Conservation (phyloP, 2,329 filamentous ascomycete species). For the Clarireedia hainanense region DNA sequence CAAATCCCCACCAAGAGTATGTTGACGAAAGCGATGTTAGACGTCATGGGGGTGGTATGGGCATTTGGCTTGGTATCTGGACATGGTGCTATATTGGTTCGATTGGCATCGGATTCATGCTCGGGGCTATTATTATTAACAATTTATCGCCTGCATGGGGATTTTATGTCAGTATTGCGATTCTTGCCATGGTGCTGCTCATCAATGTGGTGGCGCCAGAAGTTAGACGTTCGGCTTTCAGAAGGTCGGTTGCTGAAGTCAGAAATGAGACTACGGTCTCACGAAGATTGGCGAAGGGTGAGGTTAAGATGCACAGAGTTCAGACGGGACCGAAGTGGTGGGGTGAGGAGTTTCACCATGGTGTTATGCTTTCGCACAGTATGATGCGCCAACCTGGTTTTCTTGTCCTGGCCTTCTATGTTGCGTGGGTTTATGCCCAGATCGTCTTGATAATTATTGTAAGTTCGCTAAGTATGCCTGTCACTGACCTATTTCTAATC, state of each 20-base stretch:
- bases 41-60: slow-evolving; percentile 69
- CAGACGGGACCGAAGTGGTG: slow-evolving; percentile 68
- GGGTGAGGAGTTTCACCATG: slow-evolving; percentile 69
- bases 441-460: slow-evolving; percentile 66
- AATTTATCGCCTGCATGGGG: slow-evolving; percentile 60
- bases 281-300: slow-evolving; percentile 57
- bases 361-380: slow-evolving; percentile 54
- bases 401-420: slow-evolving; percentile 61
- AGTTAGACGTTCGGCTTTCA: slow-evolving; percentile 60
- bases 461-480: slow-evolving; percentile 23
- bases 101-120: slow-evolving; percentile 61
- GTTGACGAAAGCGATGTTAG: slow-evolving; percentile 61
- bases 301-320: slow-evolving; percentile 68
- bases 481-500: slow-evolving; percentile 8
- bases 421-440: slow-evolving; percentile 72
- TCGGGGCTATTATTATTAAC: slow-evolving; percentile 64
- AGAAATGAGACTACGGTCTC: slow-evolving; percentile 44
- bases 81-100: slow-evolving; percentile 71
- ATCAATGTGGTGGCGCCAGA: slow-evolving; percentile 67
- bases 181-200: slow-evolving; percentile 56
- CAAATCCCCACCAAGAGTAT: slow-evolving; percentile 64
- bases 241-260: slow-evolving; percentile 60
- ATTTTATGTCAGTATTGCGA: slow-evolving; percentile 64
- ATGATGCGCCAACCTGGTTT: slow-evolving; percentile 73
- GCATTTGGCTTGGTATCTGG: slow-evolving; percentile 73